phyloP scores from a whole-genome alignment of 805 yeast genomes.

The Lachancea lanzarotensis region DNA sequence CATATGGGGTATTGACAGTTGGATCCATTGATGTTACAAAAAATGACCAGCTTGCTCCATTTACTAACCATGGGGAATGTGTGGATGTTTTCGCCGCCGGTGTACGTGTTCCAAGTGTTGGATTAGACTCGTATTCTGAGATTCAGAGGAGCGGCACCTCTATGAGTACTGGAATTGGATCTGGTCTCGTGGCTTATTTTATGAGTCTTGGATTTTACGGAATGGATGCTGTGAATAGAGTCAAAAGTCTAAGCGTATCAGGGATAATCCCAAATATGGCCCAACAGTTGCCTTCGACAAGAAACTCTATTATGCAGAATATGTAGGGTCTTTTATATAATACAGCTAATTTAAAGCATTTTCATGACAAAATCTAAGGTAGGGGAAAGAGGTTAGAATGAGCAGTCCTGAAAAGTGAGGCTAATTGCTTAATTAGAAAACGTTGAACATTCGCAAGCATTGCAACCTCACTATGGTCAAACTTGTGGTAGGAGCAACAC shows the following conservation, averaged over 20 bases:
- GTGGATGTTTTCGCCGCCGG: slow-evolving; percentile 86
- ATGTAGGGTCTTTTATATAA: neutral
- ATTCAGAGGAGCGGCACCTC: slow-evolving; percentile 43
- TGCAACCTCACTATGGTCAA: too few species aligned
- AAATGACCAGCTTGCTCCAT: slow-evolving; percentile 60
- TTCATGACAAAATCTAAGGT: neutral
- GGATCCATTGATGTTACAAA: slow-evolving; percentile 76
- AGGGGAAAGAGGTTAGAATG: too few species aligned
- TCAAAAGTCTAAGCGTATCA: slow-evolving; percentile 9
- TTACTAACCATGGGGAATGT: slow-evolving; percentile 86
- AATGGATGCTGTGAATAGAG: slow-evolving; percentile 30
- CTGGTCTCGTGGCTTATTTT: slow-evolving; percentile 40
- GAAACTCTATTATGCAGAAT: slow-evolving; percentile 5
- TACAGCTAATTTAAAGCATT: neutral
- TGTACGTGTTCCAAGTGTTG: slow-evolving; percentile 38
- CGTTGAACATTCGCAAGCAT: too few species aligned
- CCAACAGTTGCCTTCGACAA: neutral
- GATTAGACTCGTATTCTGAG: slow-evolving; percentile 23
- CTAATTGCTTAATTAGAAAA: too few species aligned
- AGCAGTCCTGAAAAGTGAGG: too few species aligned
- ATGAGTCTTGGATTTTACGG: slow-evolving; percentile 38
- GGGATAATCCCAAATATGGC: slow-evolving; percentile 3
- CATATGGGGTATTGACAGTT: slow-evolving; percentile 63
- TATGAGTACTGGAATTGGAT: slow-evolving; percentile 40
- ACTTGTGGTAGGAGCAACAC: too few species aligned